phyloP scores from a whole-genome alignment of 768 basidiomycete genomes.

The Lentinula edodes region DNA sequence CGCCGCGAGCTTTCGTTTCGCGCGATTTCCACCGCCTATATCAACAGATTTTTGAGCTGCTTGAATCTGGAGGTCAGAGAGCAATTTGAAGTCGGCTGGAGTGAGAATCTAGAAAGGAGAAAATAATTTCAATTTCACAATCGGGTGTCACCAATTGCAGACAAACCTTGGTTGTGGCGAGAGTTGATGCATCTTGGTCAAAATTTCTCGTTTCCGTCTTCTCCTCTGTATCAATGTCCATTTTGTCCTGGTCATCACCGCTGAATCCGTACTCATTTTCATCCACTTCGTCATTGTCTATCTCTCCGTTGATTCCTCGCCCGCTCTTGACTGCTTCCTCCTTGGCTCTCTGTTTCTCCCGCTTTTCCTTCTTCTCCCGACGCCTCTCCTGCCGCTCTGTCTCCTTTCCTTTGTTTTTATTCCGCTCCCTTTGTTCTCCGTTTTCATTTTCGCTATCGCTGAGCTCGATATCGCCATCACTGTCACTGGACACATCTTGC shows the following conservation, averaged over 20 bases:
- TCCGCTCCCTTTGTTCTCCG: conserved; percentile 42
- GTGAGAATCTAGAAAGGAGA: conserved; percentile 72
- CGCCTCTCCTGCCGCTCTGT: conserved; percentile 13
- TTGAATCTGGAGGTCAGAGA: conserved; percentile 83
- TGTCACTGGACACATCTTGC: conserved; percentile 74
- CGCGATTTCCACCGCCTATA: conserved; percentile 60
- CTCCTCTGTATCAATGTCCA: conserved; percentile 36
- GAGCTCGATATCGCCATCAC: conserved; percentile 62
- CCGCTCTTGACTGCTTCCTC: background rate
- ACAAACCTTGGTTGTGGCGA: conserved; percentile 77
- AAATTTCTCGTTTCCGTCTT: conserved; percentile 8
- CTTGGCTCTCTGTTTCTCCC: background rate
- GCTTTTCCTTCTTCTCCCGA: conserved; percentile 16
- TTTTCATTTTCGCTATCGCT: conserved; percentile 86
- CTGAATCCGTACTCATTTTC: conserved; percentile 57
- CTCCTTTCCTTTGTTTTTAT: conserved; percentile 23
- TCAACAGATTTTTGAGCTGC: conserved; percentile 70
- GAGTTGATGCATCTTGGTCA: conserved; percentile 43
- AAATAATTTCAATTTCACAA: background rate
- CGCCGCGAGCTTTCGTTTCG: conserved; percentile 84
- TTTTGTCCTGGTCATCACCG: conserved; percentile 67
- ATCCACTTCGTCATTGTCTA: background rate
- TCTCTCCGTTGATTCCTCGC: background rate
- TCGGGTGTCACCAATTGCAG: background rate
- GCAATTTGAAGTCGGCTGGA: conserved; percentile 90